Conservation (phyloP, 805 yeast genomes). For the Saccharomycopsis sp. region DNA sequence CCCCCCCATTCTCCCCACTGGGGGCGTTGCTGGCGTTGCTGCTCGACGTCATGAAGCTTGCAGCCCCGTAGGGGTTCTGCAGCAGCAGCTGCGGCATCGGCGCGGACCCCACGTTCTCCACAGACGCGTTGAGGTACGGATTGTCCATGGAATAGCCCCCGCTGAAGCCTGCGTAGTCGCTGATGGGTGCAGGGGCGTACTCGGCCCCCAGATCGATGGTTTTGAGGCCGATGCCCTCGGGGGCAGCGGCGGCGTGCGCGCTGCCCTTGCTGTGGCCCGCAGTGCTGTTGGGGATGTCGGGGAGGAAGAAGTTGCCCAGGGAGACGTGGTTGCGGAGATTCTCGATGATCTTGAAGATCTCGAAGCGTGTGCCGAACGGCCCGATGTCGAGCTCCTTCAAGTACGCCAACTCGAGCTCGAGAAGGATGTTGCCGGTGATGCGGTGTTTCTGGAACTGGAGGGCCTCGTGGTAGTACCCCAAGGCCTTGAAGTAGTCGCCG, state of each 20-base stretch:
- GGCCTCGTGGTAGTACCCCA: conserved; percentile 69
- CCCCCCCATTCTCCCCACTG: no score
- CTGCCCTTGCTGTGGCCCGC: conserved; percentile 1
- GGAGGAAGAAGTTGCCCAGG: conserved; percentile 1
- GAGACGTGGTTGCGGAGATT: conserved; percentile 34
- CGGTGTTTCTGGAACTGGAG: conserved; percentile 81
- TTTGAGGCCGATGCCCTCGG: background rate
- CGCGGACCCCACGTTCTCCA: conserved; percentile 9
- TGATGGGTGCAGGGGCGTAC: background rate
- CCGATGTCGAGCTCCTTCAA: conserved; percentile 87
- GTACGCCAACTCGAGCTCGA: conserved; percentile 79
- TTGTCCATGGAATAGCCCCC: conserved; percentile 19
- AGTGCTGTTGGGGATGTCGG: conserved; percentile 1
- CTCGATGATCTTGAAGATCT: conserved; percentile 83
- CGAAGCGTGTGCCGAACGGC: conserved; percentile 93
- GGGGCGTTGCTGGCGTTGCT: background rate
- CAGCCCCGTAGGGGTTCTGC: background rate
- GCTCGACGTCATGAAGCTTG: background rate
- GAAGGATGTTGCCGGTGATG: conserved; percentile 77
- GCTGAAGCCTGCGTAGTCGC: background rate
- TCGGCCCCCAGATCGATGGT: background rate
- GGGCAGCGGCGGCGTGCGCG: conserved; percentile 2
- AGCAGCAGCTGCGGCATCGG: background rate
- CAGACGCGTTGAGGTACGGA: conserved; percentile 18
- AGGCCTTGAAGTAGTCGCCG: conserved; percentile 59